Conservation (phyloP, 2,329 filamentous ascomycete genomes). For the Sclerotinia spermophila region DNA sequence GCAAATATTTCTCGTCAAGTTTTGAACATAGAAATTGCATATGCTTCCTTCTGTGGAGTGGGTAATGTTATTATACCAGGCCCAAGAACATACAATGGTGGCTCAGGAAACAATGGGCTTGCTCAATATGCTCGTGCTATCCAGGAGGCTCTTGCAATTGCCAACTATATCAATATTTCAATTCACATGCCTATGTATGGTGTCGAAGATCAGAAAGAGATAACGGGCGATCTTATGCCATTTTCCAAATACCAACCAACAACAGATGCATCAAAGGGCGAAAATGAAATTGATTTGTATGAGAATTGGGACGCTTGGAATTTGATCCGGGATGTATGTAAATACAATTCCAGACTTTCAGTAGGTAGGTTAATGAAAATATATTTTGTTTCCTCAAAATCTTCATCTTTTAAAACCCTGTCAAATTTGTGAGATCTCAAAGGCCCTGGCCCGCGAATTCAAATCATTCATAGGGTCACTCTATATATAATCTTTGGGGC, state of each 20-base stretch:
- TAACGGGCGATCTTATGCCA: conserved; percentile 34
- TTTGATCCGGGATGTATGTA: conserved; percentile 76
- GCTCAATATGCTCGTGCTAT: conserved; percentile 81
- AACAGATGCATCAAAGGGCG: conserved; percentile 38
- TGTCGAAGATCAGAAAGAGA: conserved; percentile 52
- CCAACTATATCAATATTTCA: conserved; percentile 73
- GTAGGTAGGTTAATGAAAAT: conserved; percentile 64
- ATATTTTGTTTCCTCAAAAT: conserved; percentile 19
- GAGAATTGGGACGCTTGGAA: conserved; percentile 94
- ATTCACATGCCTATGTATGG: conserved; percentile 83
- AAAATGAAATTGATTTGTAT: conserved; percentile 62
- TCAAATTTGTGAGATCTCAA: conserved; percentile 21
- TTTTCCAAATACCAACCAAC: conserved; percentile 36
- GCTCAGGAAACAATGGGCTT: conserved; percentile 48
- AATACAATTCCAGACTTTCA: conserved; percentile 75
- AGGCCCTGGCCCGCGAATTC: conserved; percentile 23
- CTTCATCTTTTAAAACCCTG: neutral
- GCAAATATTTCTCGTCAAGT: conserved; percentile 86
- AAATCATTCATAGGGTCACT: conserved; percentile 31
- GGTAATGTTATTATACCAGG: conserved; percentile 79
- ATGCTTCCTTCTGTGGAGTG: conserved; percentile 92
- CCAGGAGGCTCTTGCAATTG: conserved; percentile 71
- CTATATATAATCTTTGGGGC: conserved; percentile 30
- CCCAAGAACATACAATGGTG: conserved; percentile 60
- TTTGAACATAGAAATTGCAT: conserved; percentile 84